Evolutionary conservation across 1,139 yeast genomes (phyloP).

Genomic region (Blastobotrys niveus): DNA sequence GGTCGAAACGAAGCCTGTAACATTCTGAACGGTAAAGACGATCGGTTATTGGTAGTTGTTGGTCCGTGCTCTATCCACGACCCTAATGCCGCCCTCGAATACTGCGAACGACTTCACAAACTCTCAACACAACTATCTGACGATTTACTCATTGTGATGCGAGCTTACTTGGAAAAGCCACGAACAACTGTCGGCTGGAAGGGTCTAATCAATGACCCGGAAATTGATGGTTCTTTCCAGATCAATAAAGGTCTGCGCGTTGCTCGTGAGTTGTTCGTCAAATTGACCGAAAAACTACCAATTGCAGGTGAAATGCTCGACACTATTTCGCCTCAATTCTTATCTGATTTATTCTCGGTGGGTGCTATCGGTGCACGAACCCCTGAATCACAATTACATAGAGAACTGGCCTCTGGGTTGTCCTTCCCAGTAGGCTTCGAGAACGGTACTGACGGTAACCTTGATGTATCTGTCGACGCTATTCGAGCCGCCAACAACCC

Average conservation of each 20-base stretch:
- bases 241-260: constrained; percentile 91
- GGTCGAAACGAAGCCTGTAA: constrained; percentile 76
- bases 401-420: constrained; percentile 91
- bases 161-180: constrained; percentile 97
- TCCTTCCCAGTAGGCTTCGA: constrained; percentile 98
- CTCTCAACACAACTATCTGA: constrained; percentile 59
- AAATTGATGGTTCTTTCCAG: constrained; percentile 87
- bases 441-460: constrained; percentile 92
- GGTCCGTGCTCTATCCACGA: constrained; percentile 98
- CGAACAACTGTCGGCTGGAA: constrained; percentile 99
- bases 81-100: constrained; percentile 86
- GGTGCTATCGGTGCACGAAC: constrained; percentile 99
- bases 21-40: constrained; percentile 70
- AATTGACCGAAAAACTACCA: constrained; percentile 75
- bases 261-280: constrained; percentile 78
- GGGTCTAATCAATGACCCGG: constrained; percentile 95
- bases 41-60: constrained; percentile 74
- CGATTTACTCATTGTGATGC: constrained; percentile 84
- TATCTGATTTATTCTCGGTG: constrained; percentile 80
- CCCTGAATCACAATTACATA: constrained; percentile 92
- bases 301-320: constrained; percentile 98
- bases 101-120: constrained; percentile 59
- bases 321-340: constrained; percentile 91
- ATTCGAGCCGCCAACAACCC: constrained; percentile 87
- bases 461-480: constrained; percentile 91